Evolutionary conservation across 768 basidiomycete genomes (phyloP).

Genomic region (Lentinula raphanica): DNA sequence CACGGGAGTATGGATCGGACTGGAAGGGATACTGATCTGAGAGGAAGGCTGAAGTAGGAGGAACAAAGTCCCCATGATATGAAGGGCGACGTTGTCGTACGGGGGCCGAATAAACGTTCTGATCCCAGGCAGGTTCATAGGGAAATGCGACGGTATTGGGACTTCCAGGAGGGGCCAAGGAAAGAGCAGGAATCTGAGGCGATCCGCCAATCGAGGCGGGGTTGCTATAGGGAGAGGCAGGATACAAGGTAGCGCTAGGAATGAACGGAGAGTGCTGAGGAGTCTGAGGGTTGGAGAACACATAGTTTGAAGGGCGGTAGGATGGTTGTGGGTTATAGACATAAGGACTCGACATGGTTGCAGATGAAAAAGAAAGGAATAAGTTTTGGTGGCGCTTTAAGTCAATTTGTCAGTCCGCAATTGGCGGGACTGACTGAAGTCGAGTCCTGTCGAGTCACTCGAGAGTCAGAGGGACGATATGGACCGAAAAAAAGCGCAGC

Average conservation of each 20-base stretch:
- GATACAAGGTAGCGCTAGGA: constrained; percentile 31
- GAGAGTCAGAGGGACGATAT: not conserved
- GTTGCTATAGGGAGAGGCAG: constrained; percentile 29
- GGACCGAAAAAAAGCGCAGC: not conserved
- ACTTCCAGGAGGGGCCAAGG: constrained; percentile 4
- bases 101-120: constrained; percentile 19
- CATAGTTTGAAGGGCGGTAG: constrained; percentile 29
- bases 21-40: constrained; percentile 9
- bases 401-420: not conserved
- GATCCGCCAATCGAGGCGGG: constrained; percentile 12
- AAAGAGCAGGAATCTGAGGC: constrained; percentile 4
- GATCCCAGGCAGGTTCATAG: constrained; percentile 16
- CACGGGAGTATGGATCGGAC: constrained; percentile 5
- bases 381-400: too few species aligned
- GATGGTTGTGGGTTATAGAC: constrained; percentile 34
- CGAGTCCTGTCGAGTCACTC: not conserved
- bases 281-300: constrained; percentile 24
- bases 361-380: not conserved
- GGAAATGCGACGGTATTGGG: constrained; percentile 16
- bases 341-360: constrained; percentile 36
- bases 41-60: constrained; percentile 21
- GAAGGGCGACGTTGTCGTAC: constrained; percentile 34
- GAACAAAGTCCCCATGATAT: constrained; percentile 31
- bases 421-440: not conserved
- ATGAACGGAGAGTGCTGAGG: constrained; percentile 39